Percentiles rank a stretch among this genome's conserved stretches.
Conservation (phyloP, 2,329 filamentous ascomycete species). For the Pseudogymnoascus pannorum region DNA sequence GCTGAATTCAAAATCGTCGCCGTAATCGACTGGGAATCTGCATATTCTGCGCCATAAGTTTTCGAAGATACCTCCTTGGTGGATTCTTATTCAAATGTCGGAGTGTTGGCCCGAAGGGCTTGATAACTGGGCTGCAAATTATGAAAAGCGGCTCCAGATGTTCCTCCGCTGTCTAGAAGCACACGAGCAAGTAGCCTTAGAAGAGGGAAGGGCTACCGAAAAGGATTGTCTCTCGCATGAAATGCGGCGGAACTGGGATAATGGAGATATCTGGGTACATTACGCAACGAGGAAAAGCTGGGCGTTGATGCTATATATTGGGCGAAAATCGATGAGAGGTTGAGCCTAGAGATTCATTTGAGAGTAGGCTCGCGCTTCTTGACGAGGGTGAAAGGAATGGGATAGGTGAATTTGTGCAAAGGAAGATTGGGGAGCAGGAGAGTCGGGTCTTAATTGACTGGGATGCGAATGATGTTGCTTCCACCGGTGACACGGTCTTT, state of each 20-base stretch:
- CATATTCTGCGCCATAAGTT: conserved; percentile 17
- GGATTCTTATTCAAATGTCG: conserved; percentile 16
- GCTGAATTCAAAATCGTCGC: conserved; percentile 14
- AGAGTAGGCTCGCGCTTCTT: conserved; percentile 25
- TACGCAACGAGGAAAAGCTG: conserved; percentile 33
- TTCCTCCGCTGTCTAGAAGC: conserved; percentile 5
- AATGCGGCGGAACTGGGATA: conserved; percentile 34
- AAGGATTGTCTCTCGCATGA: conserved; percentile 25
- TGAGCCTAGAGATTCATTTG: conserved; percentile 24
- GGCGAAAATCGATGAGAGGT: conserved; percentile 31
- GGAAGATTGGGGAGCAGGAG: conserved; percentile 27
- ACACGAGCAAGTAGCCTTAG: conserved; percentile 6
- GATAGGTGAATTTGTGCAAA: too few species aligned
- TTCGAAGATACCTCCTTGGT: conserved; percentile 17
- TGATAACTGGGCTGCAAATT: conserved; percentile 9
- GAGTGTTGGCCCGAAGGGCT: conserved; percentile 16
- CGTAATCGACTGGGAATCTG: conserved; percentile 19
- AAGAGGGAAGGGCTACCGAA: background rate
- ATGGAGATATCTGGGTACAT: conserved; percentile 28
- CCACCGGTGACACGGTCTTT: background rate
- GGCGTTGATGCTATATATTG: conserved; percentile 35
- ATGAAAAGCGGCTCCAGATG: conserved; percentile 7
- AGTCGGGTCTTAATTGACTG: conserved; percentile 8
- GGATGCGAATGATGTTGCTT: background rate
- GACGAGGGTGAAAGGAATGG: too few species aligned